A percentile compares a stretch with the other conserved stretches of the same genome.
Evolutionary conservation across 352 stramenopile species (phyloP).

Genomic region (Pythium diclinum): DNA sequence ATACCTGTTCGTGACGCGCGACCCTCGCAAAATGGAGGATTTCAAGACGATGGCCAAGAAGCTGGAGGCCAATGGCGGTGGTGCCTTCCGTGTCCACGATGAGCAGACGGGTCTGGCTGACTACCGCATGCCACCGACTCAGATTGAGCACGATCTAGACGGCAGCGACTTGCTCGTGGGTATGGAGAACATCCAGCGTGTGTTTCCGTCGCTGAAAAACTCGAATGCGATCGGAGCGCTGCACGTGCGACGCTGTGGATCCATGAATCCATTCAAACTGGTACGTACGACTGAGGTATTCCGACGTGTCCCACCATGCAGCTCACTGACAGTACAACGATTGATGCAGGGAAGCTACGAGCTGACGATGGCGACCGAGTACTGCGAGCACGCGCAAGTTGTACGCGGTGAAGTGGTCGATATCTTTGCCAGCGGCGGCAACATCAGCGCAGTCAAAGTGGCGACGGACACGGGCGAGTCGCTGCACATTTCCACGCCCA

Average conservation of each 20-base stretch:
- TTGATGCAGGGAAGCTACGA: slow-evolving; percentile 44
- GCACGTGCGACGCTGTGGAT: slow-evolving; percentile 69
- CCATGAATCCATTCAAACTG: slow-evolving; percentile 67
- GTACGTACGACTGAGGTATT: slow-evolving; percentile 15
- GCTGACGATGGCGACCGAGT: slow-evolving; percentile 60
- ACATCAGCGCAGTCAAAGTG: slow-evolving; percentile 55
- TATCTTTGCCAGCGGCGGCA: slow-evolving; percentile 45
- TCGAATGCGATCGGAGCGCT: slow-evolving; percentile 56
- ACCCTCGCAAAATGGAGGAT: slow-evolving; percentile 44
- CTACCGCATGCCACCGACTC: slow-evolving; percentile 45
- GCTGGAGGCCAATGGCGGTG: slow-evolving; percentile 50
- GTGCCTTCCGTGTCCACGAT: slow-evolving; percentile 46
- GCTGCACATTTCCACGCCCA: slow-evolving; percentile 55
- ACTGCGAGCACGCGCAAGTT: slow-evolving; percentile 54
- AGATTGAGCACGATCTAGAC: slow-evolving; percentile 61
- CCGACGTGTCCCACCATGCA: neutral
- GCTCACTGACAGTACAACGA: neutral
- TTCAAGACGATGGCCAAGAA: slow-evolving; percentile 47
- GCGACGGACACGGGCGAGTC: slow-evolving; percentile 47
- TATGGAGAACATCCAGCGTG: slow-evolving; percentile 50
- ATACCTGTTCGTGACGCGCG: slow-evolving; percentile 72
- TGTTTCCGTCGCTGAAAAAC: slow-evolving; percentile 58
- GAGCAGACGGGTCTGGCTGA: slow-evolving; percentile 32
- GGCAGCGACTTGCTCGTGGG: slow-evolving; percentile 64
- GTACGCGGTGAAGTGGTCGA: slow-evolving; percentile 61